Base-by-base conservation (phyloP, 1,284 basidiomycete genomes). In the Bjerkandera adusta region DNA sequence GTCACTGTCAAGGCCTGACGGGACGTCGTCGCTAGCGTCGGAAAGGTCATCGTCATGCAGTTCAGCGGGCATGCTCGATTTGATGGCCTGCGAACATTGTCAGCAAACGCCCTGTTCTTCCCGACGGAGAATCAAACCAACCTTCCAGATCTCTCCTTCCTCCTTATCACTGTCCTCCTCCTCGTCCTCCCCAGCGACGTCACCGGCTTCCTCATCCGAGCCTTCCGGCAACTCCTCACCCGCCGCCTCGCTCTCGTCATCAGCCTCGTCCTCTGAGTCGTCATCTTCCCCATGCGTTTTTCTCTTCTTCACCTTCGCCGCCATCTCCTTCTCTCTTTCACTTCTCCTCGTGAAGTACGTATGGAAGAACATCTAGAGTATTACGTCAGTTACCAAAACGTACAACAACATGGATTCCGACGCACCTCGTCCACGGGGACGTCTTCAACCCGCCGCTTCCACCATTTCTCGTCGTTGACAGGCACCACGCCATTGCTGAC, bases 371-470 rank as follows among this genome's bases (percentile, higher is more conserved):
- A 49, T 11, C 47, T 49, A 26, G 11, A 30, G 13, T 5, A 5
- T 20, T 16, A 24, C 35, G 18, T 6, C 5, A 3, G 13, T 41
- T 38, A 88, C 58, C 85, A 88, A 50, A 30, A 52, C 11, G 20
- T 44, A 35, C 21, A 20, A 42, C 24, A 45, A 21, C 3, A 41
- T 39, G n/a, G 24, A n/a, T n/a, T n/a, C 42, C 52, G 18, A 64
- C 75, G 13, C 37, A 89, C 83, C 75, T 96, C 89, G 64, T 99
- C 94, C 22, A 85, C 92, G 0, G 93, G 89, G 5, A 98, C 80
- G 45, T 93, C 81, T 50, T 83, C 77, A 26, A 74, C 77, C 55
- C 77, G 78, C 63, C 78, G 84, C 61, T 75, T 82, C 82, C 89
- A 83, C 67, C 96, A 97, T 43, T 66, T 72, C 48, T 83, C 82